Conservation (phyloP, 192 early-diverging fungal genomes). For the Gamsiella multidivaricata region DNA sequence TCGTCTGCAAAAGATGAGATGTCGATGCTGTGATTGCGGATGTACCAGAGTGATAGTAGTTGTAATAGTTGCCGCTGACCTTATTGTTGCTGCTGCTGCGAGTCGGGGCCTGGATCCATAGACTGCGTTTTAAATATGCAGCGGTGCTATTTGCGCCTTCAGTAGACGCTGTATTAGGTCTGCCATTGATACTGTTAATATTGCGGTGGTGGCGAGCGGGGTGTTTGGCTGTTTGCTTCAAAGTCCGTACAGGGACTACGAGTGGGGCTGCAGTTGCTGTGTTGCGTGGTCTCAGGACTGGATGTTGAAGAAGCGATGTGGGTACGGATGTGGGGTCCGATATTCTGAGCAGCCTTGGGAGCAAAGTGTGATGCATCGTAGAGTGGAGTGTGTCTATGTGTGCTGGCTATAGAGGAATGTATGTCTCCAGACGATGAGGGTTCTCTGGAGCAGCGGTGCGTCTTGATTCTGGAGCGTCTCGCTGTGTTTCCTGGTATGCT, state of each 20-base stretch:
- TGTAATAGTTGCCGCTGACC: too few relatives aligned
- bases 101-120: conserved; percentile 8
- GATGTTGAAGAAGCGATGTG: not conserved
- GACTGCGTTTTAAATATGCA: conserved; percentile 6
- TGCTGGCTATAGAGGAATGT: too few relatives aligned
- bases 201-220: not conserved
- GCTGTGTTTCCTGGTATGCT: too few relatives aligned
- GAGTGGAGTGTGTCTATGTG: too few relatives aligned
- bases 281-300: not conserved
- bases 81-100: not conserved
- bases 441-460: too few relatives aligned
- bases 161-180: not conserved
- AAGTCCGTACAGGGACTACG: not conserved
- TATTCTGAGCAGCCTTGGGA: not conserved
- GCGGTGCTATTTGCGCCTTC: not conserved
- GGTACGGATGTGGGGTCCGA: not conserved
- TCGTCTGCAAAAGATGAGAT: conserved; percentile 1
- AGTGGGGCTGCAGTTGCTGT: not conserved
- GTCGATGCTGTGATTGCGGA: not conserved
- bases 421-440: too few relatives aligned
- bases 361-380: too few relatives aligned
- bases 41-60: not conserved
- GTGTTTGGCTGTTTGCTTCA: not conserved
- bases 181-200: not conserved
- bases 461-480: too few relatives aligned